phyloP scores from a whole-genome alignment of 352 stramenopile genomes.

The Phytophthora citricola region DNA sequence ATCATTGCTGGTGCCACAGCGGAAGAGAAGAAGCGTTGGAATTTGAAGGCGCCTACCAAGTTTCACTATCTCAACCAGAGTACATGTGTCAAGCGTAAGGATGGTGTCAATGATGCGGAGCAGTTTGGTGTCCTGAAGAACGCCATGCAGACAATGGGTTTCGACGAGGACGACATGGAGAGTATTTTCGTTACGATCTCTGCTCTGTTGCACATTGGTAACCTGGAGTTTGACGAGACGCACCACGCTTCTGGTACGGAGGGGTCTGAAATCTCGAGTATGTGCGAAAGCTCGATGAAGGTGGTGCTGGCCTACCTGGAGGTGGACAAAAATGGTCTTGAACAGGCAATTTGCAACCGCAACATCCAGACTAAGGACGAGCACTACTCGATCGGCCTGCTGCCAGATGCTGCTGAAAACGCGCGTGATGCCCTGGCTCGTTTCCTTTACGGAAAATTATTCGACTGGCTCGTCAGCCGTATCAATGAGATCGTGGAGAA shows the following conservation, averaged over 20 bases:
- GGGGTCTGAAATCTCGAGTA: conserved; percentile 65
- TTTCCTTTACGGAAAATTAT: conserved; percentile 95
- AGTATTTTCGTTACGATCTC: conserved; percentile 93
- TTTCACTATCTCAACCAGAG: conserved; percentile 94
- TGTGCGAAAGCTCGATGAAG: conserved; percentile 66
- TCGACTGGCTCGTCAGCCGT: conserved; percentile 90
- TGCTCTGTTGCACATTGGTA: conserved; percentile 95
- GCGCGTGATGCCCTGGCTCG: conserved; percentile 94
- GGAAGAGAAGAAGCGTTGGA: conserved; percentile 73
- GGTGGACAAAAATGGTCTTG: conserved; percentile 87
- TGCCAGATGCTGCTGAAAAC: conserved; percentile 83
- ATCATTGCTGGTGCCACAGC: conserved; percentile 80
- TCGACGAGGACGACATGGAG: conserved; percentile 88
- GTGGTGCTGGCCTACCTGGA: conserved; percentile 90
- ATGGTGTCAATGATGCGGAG: conserved; percentile 90
- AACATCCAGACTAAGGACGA: conserved; percentile 95
- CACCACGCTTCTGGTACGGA: conserved; percentile 66
- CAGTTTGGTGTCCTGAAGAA: conserved; percentile 86
- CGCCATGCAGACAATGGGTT: conserved; percentile 89
- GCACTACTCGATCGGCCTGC: conserved; percentile 80
- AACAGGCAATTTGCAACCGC: conserved; percentile 91
- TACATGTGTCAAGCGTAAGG: conserved; percentile 83
- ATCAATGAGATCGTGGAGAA: conserved; percentile 89
- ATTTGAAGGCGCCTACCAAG: conserved; percentile 55
- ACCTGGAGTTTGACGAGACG: conserved; percentile 91